Base-by-base conservation (phyloP, 169 alveolate species). In the Cryptosporidium viatorum region DNA sequence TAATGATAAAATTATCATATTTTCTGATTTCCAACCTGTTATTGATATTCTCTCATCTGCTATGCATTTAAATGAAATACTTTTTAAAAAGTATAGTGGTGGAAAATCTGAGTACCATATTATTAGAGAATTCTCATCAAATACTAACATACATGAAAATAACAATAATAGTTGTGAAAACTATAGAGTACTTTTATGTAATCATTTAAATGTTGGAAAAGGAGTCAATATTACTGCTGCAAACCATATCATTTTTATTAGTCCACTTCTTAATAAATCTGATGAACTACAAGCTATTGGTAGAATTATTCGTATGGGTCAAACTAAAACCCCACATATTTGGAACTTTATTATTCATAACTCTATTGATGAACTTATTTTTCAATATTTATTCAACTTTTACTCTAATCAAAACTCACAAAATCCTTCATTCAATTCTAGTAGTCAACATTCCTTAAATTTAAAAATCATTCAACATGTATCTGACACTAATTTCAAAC, bases 241-340 rank as follows among this genome's bases (percentile, higher is more conserved):
- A 16, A 74, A 80, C 48, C 94, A 92, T 85, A 85, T 92, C 16
- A 29, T 92, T 14, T 89, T 92, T 62, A 73, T 92, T 39, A 92
- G 86, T 14, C 92, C 86, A 33, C 84, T 87, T 7, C 50, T 92
- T 2, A 71, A 80, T 67, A 50, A 59, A 26, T 91, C 95, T 4
- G 95, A 85, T 29, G 95, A 92, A 60, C 71, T 73, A 26, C 95
- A 92, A 51, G 94, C 95, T 31, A 60, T 92, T 37, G 95, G 93
- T 4, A 71, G 95, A n/a, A 85, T 92, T 50, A 80, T 84, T 35
- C 33, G 95, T 14, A 91, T 92, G 93, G 94, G 92, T 5, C 95
- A 92, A 80, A 86, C 58, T 2, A 84, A 71, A 23, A 93, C 75
- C 14, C 91, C 94, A 12, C 92, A 91, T 62, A 86, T 92, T 23